These are phyloP conservation scores for Tetracentron sinense DNA, from an alignment of 164 flowering plant genomes.

Conservation along the genomic window DNA sequence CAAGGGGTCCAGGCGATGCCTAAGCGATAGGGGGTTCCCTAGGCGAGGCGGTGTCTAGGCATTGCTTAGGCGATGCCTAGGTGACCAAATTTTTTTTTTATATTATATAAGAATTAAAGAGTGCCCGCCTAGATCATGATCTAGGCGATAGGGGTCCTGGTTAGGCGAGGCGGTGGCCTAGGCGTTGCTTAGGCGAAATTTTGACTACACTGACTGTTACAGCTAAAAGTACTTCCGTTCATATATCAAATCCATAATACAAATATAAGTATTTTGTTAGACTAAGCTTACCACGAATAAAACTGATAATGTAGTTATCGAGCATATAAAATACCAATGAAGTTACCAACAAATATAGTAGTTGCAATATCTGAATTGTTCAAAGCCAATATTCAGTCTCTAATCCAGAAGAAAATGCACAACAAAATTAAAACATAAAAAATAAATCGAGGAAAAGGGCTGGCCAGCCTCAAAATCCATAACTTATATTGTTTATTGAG, in stretches of 20 bases:
- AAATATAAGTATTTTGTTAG: background rate
- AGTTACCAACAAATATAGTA: conserved; percentile 82
- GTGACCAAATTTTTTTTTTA: too few species aligned
- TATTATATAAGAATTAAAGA: too few species aligned
- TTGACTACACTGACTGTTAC: too few species aligned
- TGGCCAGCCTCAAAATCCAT: background rate
- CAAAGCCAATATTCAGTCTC: conserved; percentile 9
- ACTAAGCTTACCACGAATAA: conserved; percentile 71
- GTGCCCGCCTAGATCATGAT: too few species aligned
- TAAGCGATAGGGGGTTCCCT: too few species aligned
- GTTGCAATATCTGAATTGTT: conserved; percentile 64
- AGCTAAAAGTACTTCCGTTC: background rate
- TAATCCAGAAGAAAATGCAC: background rate
- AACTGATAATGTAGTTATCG: conserved; percentile 93
- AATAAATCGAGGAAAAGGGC: background rate
- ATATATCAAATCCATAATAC: background rate
- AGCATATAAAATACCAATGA: conserved; percentile 84
- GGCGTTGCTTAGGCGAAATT: too few species aligned
- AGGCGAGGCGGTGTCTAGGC: too few species aligned
- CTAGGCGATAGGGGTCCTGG: too few species aligned
- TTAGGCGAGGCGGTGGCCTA: too few species aligned
- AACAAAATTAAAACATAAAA: background rate
- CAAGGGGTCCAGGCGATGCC: too few species aligned
- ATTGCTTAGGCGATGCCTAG: too few species aligned
- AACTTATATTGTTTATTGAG: conserved; percentile 68